Conservation (phyloP, 2,329 filamentous ascomycete genomes). For the Paecilomyces variotii region DNA sequence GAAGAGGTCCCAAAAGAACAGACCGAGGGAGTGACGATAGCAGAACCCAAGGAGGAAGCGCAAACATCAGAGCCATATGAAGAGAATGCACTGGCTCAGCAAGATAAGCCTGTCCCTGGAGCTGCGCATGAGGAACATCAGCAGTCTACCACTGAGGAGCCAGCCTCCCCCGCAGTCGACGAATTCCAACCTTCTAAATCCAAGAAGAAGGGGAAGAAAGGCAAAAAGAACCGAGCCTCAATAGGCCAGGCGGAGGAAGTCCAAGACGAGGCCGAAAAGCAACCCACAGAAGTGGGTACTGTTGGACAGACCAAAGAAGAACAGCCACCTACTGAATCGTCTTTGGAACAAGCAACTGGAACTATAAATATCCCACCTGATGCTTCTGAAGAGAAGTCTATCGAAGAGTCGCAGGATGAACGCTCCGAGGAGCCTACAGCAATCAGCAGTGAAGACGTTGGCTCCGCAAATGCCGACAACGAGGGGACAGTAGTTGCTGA, state of each 20-base stretch:
- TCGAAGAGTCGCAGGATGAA: background rate
- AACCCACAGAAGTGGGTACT: background rate
- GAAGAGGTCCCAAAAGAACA: background rate
- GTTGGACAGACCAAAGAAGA: background rate
- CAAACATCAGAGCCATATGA: background rate
- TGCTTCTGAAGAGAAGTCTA: background rate
- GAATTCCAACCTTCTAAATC: constrained; percentile 5
- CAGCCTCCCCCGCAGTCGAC: background rate
- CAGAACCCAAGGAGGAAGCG: background rate
- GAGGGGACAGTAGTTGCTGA: background rate
- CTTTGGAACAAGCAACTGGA: background rate
- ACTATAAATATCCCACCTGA: background rate
- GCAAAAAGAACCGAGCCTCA: background rate
- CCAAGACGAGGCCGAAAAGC: background rate
- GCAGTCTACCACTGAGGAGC: background rate
- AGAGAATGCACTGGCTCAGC: background rate
- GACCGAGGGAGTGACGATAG: background rate
- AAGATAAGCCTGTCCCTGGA: background rate
- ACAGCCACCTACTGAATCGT: background rate
- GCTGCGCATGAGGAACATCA: background rate
- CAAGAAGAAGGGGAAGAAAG: constrained; percentile 28
- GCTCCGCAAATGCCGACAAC: background rate
- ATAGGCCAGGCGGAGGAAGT: constrained; percentile 18
- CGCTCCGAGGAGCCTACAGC: background rate
- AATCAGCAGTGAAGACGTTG: background rate